Evolutionary conservation across 306 rosid genomes (phyloP).

Genomic region (Malus domestica): DNA sequence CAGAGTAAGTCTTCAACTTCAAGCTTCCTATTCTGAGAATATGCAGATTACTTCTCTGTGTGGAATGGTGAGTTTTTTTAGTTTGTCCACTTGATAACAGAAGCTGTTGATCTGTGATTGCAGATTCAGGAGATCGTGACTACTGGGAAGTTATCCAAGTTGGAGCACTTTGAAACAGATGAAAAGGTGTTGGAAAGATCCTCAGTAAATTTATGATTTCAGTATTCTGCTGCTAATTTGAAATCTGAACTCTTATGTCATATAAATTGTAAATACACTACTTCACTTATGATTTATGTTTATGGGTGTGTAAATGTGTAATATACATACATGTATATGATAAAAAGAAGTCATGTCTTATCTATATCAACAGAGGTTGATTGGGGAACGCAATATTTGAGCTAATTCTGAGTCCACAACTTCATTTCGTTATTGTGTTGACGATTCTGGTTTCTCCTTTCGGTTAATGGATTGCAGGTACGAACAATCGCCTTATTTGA

Average conservation of each 20-base stretch:
- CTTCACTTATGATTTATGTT: neutral
- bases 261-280: neutral
- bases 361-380: neutral
- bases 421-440: neutral
- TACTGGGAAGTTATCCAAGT: slow-evolving; percentile 73
- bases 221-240: neutral
- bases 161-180: slow-evolving; percentile 83
- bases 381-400: neutral
- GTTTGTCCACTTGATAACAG: slow-evolving; percentile 10
- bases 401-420: neutral
- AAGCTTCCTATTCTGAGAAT: neutral
- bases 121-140: slow-evolving; percentile 95
- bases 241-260: neutral
- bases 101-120: slow-evolving; percentile 22
- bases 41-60: neutral
- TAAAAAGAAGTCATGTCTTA: neutral
- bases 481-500: slow-evolving; percentile 78
- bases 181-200: slow-evolving; percentile 63
- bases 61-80: neutral
- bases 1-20: neutral
- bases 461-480: slow-evolving; percentile 42
- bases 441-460: neutral
- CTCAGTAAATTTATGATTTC: neutral
- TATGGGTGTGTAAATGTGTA: neutral
- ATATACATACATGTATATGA: neutral